Evolutionary conservation across 2,329 filamentous ascomycete species (phyloP), one percentile per base, ranked within the genome.

Genomic region (Phymatotrichopsis omnivora): DNA sequence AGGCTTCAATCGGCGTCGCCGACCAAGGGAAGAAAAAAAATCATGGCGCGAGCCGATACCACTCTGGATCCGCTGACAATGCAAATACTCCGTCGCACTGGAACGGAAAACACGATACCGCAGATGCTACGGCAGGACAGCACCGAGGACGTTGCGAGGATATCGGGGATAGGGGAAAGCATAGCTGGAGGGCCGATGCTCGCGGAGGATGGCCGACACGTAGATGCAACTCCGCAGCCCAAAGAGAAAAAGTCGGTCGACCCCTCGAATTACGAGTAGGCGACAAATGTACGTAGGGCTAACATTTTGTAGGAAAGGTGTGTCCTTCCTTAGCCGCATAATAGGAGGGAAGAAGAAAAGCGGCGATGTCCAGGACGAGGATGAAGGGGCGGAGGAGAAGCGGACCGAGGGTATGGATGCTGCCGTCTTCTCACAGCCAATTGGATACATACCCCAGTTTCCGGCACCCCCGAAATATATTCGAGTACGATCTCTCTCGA

Each of bases 381-480:
- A 75, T 58, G 85, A 82, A 1, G 63, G 77, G 35, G 80, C 78
- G 39, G 74, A 75, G 54, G 74, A 77, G 56, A 63, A 67, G 25
- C 75, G 85, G 54, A 78, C 76, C 24, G 83, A 93, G 62, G 85
- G 85, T 42, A 82, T 80, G 67, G 80, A 93, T 63, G 83, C 85
- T 25, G 76, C 82, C 57, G 78, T 87, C 49, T 89, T 93, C 62
- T 82, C 82, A 28, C 80, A 85, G 49, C 75, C 81, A 39, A 73
- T 84, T 59, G 81, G 85, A 48, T 96, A 81, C 63, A 85, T 85
- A 45, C 89, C 91, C 6, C 77, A 80, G 52, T 80, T 93, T 60
- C 91, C 91, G 54, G 84, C 87, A 43, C 87, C 89, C 3, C 85
- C 87, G 2, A 78, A 84, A 20, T 96, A 96, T 60, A 91, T 96